These are phyloP conservation scores for Metschnikowia hibisci DNA, from an alignment of 805 yeast genomes.

Conservation along the genomic window DNA sequence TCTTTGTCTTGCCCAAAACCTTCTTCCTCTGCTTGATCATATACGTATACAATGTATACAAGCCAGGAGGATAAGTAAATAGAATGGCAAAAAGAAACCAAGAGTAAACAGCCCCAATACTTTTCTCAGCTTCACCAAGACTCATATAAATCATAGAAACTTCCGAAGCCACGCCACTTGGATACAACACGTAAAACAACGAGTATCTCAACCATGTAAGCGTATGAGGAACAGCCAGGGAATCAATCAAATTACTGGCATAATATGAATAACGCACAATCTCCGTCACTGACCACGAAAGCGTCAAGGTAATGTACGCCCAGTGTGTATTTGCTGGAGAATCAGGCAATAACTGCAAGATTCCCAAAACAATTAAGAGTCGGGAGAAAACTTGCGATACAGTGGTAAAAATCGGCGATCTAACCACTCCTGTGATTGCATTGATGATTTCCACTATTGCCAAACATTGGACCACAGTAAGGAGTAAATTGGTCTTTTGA, in stretches of 20 bases:
- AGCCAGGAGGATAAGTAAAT: slow-evolving; percentile 77
- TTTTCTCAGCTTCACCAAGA: slow-evolving; percentile 59
- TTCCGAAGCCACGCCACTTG: slow-evolving; percentile 90
- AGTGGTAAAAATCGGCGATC: slow-evolving; percentile 82
- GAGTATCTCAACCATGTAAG: slow-evolving; percentile 78
- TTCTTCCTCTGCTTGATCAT: slow-evolving; percentile 87
- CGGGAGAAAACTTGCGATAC: slow-evolving; percentile 85
- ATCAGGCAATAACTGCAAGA: slow-evolving; percentile 69
- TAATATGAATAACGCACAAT: slow-evolving; percentile 85
- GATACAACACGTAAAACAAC: slow-evolving; percentile 77
- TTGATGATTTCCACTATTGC: slow-evolving; percentile 82
- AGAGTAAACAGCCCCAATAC: slow-evolving; percentile 49
- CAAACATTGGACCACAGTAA: slow-evolving; percentile 67
- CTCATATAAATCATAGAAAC: slow-evolving; percentile 65
- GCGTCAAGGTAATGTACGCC: slow-evolving; percentile 62
- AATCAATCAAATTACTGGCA: slow-evolving; percentile 56
- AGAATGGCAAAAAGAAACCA: slow-evolving; percentile 54
- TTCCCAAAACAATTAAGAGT: slow-evolving; percentile 75
- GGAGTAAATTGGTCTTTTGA: slow-evolving; percentile 51
- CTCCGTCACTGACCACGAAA: slow-evolving; percentile 96
- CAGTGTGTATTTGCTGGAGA: slow-evolving; percentile 58
- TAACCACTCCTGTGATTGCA: slow-evolving; percentile 73
- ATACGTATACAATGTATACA: slow-evolving; percentile 77
- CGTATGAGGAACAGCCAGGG: slow-evolving; percentile 50
- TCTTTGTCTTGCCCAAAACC: slow-evolving; percentile 41